Evolutionary conservation across 768 basidiomycete species (phyloP), one percentile per base, ranked within the genome.

Genomic region (Multifurca ochricompacta): DNA sequence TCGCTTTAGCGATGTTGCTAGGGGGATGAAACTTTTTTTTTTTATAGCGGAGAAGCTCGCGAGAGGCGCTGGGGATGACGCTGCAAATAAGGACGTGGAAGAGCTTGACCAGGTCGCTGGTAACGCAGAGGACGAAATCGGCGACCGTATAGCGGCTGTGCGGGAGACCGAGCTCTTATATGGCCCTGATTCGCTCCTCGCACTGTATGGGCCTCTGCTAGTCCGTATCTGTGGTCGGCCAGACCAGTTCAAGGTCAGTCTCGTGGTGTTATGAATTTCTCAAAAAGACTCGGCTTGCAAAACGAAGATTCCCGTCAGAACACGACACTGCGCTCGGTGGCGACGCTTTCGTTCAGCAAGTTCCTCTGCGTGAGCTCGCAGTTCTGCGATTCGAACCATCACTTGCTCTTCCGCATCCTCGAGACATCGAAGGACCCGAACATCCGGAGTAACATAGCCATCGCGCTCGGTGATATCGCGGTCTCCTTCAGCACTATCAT

Each of bases 401-500:
- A 81, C 41, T 73, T 99, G 7, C 77, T 99, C 13, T 97, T 98
- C 80, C 91, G 87, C 68, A 83, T 98, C 53, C 82, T 97, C 49
- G 92, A 98, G 67, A 91, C 87, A 1, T 90, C 92, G 8, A 84
- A 78, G 63, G 93, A 96, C 63, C 77, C 91, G 1, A 86, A 85
- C 61, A 91, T 98, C 58, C 82, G 93, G 11, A 89, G 88, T 66
- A 99, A 98, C 70, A 91, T 96, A 65, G 93, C 95, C 59, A 99
- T 99, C 63, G 94, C 94, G 2, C 82, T 99, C 4, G 95, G 96
- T 6, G 96, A 99, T 62, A 89, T 98, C 34, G 95, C 95, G 0
- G 92, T 98, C 14, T 96, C 89, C n/a, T 98, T 98, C 77, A 93
- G 91, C 68, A 92, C 73, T 58, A 90, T 99, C 70, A 82, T 99